A percentile compares a stretch with the other conserved stretches of the same genome.
phyloP scores from a whole-genome alignment of 2,329 filamentous ascomycete species.

The Penicillium paneum region DNA sequence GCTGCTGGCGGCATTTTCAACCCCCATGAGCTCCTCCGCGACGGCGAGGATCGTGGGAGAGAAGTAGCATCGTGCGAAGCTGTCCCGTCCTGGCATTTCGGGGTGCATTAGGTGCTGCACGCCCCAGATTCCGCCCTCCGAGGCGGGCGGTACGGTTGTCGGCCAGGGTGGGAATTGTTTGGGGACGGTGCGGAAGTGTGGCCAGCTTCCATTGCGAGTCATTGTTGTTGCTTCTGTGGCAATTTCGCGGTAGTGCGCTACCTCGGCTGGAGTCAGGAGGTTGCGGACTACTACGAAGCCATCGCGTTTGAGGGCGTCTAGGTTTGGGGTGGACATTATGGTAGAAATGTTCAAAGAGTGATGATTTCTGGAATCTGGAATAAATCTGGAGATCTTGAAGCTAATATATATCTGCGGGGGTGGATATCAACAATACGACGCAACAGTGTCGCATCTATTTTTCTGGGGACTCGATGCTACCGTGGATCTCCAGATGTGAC shows the following conservation, averaged over 20 bases:
- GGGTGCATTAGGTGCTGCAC: slow-evolving; percentile 83
- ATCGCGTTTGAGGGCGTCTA: slow-evolving; percentile 60
- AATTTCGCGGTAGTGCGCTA: slow-evolving; percentile 60
- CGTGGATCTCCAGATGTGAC: slow-evolving; percentile 18
- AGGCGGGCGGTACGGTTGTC: slow-evolving; percentile 48
- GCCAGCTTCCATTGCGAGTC: slow-evolving; percentile 72
- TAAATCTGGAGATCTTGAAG: background rate
- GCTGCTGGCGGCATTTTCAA: slow-evolving; percentile 37
- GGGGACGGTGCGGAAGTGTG: slow-evolving; percentile 75
- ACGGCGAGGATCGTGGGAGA: slow-evolving; percentile 60
- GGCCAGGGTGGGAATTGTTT: slow-evolving; percentile 91
- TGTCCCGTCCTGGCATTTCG: slow-evolving; percentile 57
- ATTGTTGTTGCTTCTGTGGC: slow-evolving; percentile 56
- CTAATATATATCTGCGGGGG: slow-evolving; percentile 8
- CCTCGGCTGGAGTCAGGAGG: slow-evolving; percentile 56
- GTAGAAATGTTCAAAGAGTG: background rate
- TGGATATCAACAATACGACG: background rate
- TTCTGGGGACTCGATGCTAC: slow-evolving; percentile 11
- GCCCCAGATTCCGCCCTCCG: slow-evolving; percentile 73
- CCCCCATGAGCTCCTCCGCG: slow-evolving; percentile 61
- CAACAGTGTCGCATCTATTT: background rate
- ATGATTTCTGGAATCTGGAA: background rate
- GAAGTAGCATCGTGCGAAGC: slow-evolving; percentile 72
- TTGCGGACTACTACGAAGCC: slow-evolving; percentile 73
- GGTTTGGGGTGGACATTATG: slow-evolving; percentile 37